Evolutionary conservation across 1,284 basidiomycete species (phyloP).

Genomic region (Melampsora americana): DNA sequence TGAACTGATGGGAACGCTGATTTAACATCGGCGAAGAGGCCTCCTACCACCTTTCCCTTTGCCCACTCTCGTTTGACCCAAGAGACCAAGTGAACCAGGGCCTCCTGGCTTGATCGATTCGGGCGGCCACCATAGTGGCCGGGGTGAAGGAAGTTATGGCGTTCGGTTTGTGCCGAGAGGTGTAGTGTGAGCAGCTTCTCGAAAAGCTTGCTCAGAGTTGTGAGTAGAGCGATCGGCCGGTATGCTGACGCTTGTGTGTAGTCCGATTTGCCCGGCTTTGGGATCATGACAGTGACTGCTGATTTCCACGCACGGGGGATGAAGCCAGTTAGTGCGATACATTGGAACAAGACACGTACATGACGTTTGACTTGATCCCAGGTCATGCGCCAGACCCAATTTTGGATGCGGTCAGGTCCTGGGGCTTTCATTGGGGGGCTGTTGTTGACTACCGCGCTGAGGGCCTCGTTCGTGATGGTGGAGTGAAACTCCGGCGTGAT

Average conservation of each 20-base stretch:
- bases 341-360: background rate
- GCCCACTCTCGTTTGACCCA: too few relatives aligned
- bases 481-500: too few relatives aligned
- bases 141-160: too few relatives aligned
- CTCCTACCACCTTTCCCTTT: too few relatives aligned
- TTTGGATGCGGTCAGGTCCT: background rate
- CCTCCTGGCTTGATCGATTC: too few relatives aligned
- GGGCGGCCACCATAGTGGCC: too few relatives aligned
- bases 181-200: background rate
- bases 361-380: background rate
- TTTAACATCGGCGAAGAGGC: background rate
- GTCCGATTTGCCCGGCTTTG: background rate
- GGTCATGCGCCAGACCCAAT: background rate
- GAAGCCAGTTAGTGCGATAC: background rate
- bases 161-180: too few relatives aligned
- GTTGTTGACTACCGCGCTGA: too few relatives aligned
- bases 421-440: slow-evolving; percentile 1
- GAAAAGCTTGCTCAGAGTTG: background rate
- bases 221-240: slow-evolving; percentile 15
- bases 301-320: background rate
- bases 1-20: background rate
- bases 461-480: too few relatives aligned
- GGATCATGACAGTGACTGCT: background rate
- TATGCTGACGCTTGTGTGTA: background rate
- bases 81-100: too few relatives aligned